Conservation (phyloP, 495 filamentous ascomycete species). For the Neurospora sp. region DNA sequence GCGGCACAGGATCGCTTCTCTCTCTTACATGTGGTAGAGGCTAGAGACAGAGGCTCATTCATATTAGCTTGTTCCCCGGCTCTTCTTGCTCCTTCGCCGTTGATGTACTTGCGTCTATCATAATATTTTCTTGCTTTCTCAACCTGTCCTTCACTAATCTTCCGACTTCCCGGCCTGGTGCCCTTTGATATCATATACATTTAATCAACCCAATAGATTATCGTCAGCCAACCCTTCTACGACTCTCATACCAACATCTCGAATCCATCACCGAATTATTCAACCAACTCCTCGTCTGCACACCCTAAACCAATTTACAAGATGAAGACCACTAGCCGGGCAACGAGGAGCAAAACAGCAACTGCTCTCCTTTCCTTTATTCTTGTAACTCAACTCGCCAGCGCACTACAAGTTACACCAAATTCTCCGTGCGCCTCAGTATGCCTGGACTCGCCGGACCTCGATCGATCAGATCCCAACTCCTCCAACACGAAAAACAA, state of each 20-base stretch:
- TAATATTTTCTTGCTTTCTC: background rate
- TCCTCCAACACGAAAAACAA: constrained; percentile 32
- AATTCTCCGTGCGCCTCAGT: constrained; percentile 40
- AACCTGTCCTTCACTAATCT: background rate
- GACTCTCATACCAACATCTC: background rate
- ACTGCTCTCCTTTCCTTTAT: constrained; percentile 14
- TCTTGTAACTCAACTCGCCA: constrained; percentile 13
- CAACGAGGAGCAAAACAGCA: background rate
- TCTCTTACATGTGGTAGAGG: background rate
- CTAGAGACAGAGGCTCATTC: background rate
- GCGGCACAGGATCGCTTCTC: constrained; percentile 13
- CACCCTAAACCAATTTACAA: background rate
- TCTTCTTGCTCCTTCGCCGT: background rate
- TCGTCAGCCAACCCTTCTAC: background rate
- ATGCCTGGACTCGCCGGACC: constrained; percentile 29
- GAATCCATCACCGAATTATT: background rate
- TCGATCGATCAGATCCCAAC: constrained; percentile 34
- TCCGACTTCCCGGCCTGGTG: background rate
- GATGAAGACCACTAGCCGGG: constrained; percentile 5
- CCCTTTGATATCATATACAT: background rate
- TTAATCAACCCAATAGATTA: background rate
- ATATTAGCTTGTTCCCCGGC: background rate
- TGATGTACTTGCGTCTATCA: background rate
- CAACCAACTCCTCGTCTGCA: background rate
- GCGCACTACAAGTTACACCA: constrained; percentile 38